phyloP scores from a whole-genome alignment of 176 grass and related monocot species.

The Raddia guianensis region DNA sequence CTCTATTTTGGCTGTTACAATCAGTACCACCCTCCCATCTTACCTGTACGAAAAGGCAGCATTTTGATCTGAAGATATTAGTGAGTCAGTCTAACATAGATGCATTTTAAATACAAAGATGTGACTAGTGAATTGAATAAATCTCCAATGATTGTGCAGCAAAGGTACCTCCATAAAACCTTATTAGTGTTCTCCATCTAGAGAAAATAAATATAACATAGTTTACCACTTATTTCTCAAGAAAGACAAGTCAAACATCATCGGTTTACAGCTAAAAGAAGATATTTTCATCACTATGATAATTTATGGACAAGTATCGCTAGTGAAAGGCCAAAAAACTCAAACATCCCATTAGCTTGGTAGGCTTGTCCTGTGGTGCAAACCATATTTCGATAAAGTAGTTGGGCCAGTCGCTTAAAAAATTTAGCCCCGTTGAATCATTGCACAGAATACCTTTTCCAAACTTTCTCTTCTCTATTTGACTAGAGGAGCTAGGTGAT shows the following conservation, averaged over 20 bases:
- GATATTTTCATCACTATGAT: constrained; percentile 17
- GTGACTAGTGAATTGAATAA: neutral
- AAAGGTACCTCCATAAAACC: neutral
- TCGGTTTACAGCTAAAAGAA: constrained; percentile 6
- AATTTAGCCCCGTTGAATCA: neutral
- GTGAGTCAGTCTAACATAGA: neutral
- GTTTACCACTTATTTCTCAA: constrained; percentile 16
- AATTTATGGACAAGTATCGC: neutral
- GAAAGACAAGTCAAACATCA: constrained; percentile 1
- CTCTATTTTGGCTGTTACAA: constrained; percentile 62
- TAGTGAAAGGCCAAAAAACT: neutral
- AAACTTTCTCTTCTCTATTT: neutral
- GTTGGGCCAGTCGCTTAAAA: neutral
- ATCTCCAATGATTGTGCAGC: constrained; percentile 3
- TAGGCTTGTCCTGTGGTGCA: neutral
- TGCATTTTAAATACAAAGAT: constrained; percentile 28
- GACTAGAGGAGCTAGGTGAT: neutral
- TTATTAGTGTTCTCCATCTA: neutral
- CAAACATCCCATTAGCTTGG: neutral
- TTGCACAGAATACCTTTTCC: neutral
- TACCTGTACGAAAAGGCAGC: constrained; percentile 54
- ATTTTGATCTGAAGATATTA: constrained; percentile 40
- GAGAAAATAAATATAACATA: constrained; percentile 8
- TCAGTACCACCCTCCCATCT: constrained; percentile 73
- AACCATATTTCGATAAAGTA: neutral